A percentile compares a stretch with the other conserved stretches of the same genome.
Conservation (phyloP, 1,284 basidiomycete species). For the Golubevia pallescens region DNA sequence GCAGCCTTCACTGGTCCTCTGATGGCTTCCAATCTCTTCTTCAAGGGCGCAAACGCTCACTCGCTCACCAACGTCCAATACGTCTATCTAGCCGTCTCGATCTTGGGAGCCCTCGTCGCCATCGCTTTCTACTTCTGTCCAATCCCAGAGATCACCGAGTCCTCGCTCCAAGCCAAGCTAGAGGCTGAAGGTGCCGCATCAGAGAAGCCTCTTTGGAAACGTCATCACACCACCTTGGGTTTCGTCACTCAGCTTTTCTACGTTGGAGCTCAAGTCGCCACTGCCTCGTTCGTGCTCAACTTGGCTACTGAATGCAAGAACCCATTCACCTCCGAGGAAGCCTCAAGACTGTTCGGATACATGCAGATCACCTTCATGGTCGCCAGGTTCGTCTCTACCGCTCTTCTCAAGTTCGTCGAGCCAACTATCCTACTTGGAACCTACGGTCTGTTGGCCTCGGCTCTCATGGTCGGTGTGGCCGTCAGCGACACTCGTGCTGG, state of each 20-base stretch:
- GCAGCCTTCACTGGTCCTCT: constrained; percentile 80
- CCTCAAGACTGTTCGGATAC: constrained; percentile 74
- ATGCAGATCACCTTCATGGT: constrained; percentile 77
- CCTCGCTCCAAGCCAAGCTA: constrained; percentile 68
- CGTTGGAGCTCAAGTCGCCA: constrained; percentile 76
- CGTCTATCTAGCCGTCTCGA: constrained; percentile 79
- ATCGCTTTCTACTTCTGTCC: constrained; percentile 76
- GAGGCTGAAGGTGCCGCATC: constrained; percentile 68
- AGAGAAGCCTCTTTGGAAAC: constrained; percentile 73
- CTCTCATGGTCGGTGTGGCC: background rate
- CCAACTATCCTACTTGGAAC: constrained; percentile 71
- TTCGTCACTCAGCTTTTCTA: constrained; percentile 59
- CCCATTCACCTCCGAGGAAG: constrained; percentile 69
- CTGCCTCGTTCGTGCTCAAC: constrained; percentile 77
- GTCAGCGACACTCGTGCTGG: background rate
- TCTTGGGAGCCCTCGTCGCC: constrained; percentile 72
- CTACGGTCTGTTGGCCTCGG: constrained; percentile 11
- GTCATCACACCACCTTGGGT: constrained; percentile 76
- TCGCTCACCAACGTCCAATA: constrained; percentile 77
- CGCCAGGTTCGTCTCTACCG: constrained; percentile 70
- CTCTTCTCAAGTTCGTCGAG: constrained; percentile 71
- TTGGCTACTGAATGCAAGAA: constrained; percentile 73
- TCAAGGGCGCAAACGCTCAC: constrained; percentile 71
- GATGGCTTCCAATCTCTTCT: constrained; percentile 79
- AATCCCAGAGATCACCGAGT: constrained; percentile 77